Percentiles rank a stretch among this genome's conserved stretches.
phyloP scores from a whole-genome alignment of 2,329 filamentous ascomycete genomes.

The Fusarium pseudocircinatum region DNA sequence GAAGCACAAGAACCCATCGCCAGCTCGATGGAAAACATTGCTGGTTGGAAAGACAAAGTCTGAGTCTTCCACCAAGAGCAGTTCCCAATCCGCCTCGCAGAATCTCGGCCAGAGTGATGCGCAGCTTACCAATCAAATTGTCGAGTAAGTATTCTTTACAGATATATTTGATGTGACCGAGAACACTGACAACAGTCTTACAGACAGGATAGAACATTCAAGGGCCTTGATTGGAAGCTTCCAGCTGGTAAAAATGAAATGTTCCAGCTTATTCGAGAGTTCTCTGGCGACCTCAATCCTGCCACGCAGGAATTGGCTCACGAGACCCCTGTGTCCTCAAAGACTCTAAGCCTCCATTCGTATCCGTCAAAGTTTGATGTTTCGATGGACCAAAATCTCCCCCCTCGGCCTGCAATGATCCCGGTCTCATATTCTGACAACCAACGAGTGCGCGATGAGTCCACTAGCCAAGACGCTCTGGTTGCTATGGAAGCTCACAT shows the following conservation, averaged over 20 bases:
- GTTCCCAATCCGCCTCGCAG: neutral
- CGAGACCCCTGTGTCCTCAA: neutral
- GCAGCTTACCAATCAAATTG: neutral
- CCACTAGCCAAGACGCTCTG: neutral
- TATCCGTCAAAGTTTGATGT: constrained; percentile 44
- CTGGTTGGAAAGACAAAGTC: neutral
- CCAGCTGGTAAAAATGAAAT: constrained; percentile 5
- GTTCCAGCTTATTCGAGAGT: neutral
- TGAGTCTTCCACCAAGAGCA: neutral
- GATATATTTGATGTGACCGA: neutral
- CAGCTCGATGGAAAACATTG: neutral
- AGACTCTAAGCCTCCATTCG: neutral
- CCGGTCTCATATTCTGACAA: neutral
- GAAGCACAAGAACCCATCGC: neutral
- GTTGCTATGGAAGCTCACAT: neutral
- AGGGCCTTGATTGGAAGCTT: constrained; percentile 12
- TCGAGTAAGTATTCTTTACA: constrained; percentile 8
- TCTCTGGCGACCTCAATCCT: neutral
- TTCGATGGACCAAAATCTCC: constrained; percentile 29
- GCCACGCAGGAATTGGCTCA: neutral
- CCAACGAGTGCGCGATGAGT: neutral
- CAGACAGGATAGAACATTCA: neutral
- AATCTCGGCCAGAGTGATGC: neutral
- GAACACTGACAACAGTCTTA: neutral
- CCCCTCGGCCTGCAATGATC: neutral